Conservation (phyloP, 2,329 filamentous ascomycete species). For the Epichloe sylvatica region DNA sequence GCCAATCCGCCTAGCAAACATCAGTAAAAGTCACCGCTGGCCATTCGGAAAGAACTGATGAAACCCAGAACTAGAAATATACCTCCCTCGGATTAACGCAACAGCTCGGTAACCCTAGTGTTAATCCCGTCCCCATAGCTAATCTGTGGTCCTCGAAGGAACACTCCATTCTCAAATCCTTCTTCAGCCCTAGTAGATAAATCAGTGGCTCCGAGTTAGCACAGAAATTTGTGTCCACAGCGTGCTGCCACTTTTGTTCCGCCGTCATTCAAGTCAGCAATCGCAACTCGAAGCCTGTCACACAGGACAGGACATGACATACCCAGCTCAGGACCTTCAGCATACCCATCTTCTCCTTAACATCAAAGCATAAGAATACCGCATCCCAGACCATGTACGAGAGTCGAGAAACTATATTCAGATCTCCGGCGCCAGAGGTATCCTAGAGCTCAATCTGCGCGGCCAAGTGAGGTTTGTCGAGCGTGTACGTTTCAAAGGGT, state of each 20-base stretch:
- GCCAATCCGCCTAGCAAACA: constrained; percentile 16
- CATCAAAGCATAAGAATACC: constrained; percentile 26
- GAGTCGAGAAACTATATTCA: constrained; percentile 20
- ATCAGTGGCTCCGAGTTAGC: constrained; percentile 12
- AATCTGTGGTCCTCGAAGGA: constrained; percentile 5
- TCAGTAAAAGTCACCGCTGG: background rate
- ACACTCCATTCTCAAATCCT: constrained; percentile 14
- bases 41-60: background rate
- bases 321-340: constrained; percentile 24
- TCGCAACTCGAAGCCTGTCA: background rate
- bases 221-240: background rate
- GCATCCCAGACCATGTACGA: constrained; percentile 24
- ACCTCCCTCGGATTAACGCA: constrained; percentile 20
- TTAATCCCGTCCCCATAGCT: constrained; percentile 1
- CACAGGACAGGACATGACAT: constrained; percentile 1
- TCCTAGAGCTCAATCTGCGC: constrained; percentile 25
- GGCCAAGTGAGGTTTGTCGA: constrained; percentile 12
- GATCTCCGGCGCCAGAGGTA: constrained; percentile 25
- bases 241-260: constrained; percentile 13
- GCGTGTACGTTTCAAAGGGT: constrained; percentile 22
- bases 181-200: constrained; percentile 23
- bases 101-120: constrained; percentile 11
- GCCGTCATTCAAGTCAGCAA: background rate
- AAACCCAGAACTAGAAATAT: background rate
- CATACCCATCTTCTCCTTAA: constrained; percentile 20